These are phyloP conservation scores for Xylariales sp. DNA, from an alignment of 2,329 filamentous ascomycete genomes.

Conservation along the genomic window DNA sequence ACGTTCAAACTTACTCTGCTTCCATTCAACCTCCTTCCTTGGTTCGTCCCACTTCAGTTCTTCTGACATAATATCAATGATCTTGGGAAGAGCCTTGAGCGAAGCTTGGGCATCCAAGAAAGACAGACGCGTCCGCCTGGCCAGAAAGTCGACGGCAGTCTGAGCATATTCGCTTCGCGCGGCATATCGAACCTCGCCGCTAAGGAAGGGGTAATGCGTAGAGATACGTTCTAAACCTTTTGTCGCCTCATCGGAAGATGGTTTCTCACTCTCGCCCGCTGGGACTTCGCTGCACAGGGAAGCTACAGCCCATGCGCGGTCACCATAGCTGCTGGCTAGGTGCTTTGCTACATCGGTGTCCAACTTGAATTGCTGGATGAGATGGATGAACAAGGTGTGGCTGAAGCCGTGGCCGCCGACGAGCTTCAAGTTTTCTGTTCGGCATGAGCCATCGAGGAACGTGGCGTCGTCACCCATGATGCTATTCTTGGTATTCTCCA, in stretches of 20 bases:
- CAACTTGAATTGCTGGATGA: constrained; percentile 89
- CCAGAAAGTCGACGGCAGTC: constrained; percentile 86
- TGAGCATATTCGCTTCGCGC: constrained; percentile 87
- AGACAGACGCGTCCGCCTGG: constrained; percentile 76
- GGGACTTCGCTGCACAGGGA: constrained; percentile 70
- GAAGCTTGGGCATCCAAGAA: constrained; percentile 92
- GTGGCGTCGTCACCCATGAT: constrained; percentile 73
- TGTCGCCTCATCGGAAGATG: constrained; percentile 71
- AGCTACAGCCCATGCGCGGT: constrained; percentile 87
- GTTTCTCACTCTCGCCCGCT: no score
- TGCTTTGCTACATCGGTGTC: constrained; percentile 92
- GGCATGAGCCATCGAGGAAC: constrained; percentile 61
- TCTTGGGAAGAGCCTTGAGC: constrained; percentile 74
- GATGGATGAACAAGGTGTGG: constrained; percentile 86
- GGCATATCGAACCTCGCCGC: constrained; percentile 87
- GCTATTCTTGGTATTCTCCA: constrained; percentile 58
- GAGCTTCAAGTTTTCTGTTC: constrained; percentile 77
- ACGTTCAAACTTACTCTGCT: constrained; percentile 58
- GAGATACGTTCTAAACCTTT: constrained; percentile 78
- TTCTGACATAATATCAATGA: constrained; percentile 86
- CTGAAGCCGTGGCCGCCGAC: constrained; percentile 84
- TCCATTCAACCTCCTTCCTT: constrained; percentile 78
- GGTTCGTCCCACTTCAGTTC: constrained; percentile 74
- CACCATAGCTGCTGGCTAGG: constrained; percentile 81
- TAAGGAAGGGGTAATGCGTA: constrained; percentile 80